Percentiles rank a stretch among this genome's conserved stretches.
phyloP scores from a whole-genome alignment of 2,329 filamentous ascomycete species.

The Grosmannia clavigera region DNA sequence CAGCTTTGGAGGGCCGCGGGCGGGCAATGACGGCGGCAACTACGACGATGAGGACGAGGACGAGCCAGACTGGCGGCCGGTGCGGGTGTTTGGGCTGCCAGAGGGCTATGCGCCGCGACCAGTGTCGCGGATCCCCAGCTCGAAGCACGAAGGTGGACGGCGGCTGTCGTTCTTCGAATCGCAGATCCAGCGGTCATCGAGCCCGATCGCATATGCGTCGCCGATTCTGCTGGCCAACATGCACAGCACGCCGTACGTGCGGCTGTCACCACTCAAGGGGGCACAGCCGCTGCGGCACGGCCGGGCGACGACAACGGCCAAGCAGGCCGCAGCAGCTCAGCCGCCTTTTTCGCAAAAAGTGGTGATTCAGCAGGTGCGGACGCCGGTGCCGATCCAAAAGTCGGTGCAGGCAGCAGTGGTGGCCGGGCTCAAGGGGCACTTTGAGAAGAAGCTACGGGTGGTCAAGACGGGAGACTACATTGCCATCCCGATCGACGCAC shows the following conservation, averaged over 20 bases:
- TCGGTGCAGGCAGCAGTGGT: slow-evolving; percentile 77
- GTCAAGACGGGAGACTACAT: slow-evolving; percentile 81
- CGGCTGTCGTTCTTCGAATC: slow-evolving; percentile 54
- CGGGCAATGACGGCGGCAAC: slow-evolving; percentile 48
- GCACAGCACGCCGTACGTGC: slow-evolving; percentile 63
- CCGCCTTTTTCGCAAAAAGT: slow-evolving; percentile 61
- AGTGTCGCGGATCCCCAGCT: slow-evolving; percentile 47
- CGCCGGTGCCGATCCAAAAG: slow-evolving; percentile 76
- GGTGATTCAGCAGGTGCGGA: slow-evolving; percentile 77
- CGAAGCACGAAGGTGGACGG: slow-evolving; percentile 35
- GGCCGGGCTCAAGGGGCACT: slow-evolving; percentile 76
- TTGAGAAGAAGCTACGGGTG: slow-evolving; percentile 69
- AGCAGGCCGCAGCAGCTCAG: slow-evolving; percentile 40
- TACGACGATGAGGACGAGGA: slow-evolving; percentile 46
- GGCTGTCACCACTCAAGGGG: slow-evolving; percentile 51
- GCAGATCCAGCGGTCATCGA: slow-evolving; percentile 48
- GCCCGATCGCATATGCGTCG: slow-evolving; percentile 60
- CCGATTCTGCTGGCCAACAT: slow-evolving; percentile 82
- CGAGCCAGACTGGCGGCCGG: slow-evolving; percentile 61
- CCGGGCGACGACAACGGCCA: slow-evolving; percentile 28
- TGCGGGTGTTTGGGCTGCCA: slow-evolving; percentile 78
- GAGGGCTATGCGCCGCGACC: slow-evolving; percentile 55
- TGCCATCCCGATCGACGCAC: slow-evolving; percentile 78
- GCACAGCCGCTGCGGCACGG: slow-evolving; percentile 23
- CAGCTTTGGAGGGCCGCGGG: slow-evolving; percentile 41